phyloP scores from a whole-genome alignment of 169 alveolate species.

The Nephromyces sp. region DNA sequence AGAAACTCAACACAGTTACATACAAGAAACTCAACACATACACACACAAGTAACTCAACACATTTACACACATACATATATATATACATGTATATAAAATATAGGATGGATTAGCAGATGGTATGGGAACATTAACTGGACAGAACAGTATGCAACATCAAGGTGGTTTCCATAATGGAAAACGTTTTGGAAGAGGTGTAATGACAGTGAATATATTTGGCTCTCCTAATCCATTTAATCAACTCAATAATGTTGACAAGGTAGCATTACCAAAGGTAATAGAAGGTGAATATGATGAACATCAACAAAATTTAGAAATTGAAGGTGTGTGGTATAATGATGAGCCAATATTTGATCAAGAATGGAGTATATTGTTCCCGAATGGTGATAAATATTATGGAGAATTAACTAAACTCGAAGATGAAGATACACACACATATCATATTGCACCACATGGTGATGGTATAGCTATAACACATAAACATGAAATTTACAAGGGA shows the following conservation, averaged over 20 bases:
- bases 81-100: not conserved
- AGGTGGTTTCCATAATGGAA: slow-evolving; percentile 28
- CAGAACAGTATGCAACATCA: slow-evolving; percentile 11
- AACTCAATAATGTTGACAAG: not conserved
- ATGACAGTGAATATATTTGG: not conserved
- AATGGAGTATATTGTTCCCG: slow-evolving; percentile 32
- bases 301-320: not conserved
- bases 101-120: slow-evolving; percentile 27
- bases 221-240: not conserved
- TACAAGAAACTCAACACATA: not conserved
- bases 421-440: too few relatives aligned
- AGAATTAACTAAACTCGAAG: not conserved
- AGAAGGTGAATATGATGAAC: not conserved
- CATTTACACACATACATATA: not conserved
- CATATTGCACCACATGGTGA: slow-evolving; percentile 30
- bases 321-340: slow-evolving; percentile 32
- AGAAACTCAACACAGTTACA: not conserved
- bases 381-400: slow-evolving; percentile 34
- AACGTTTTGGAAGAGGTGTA: slow-evolving; percentile 33
- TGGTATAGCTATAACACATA: slow-evolving; percentile 20
- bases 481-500: slow-evolving; percentile 35
- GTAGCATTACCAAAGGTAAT: not conserved
- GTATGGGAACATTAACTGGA: slow-evolving; percentile 16
- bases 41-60: not conserved
- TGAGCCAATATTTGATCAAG: slow-evolving; percentile 12